These are phyloP conservation scores for Phascolomyces articulosus DNA, from an alignment of 371 early-diverging fungal genomes.

Conservation along the genomic window DNA sequence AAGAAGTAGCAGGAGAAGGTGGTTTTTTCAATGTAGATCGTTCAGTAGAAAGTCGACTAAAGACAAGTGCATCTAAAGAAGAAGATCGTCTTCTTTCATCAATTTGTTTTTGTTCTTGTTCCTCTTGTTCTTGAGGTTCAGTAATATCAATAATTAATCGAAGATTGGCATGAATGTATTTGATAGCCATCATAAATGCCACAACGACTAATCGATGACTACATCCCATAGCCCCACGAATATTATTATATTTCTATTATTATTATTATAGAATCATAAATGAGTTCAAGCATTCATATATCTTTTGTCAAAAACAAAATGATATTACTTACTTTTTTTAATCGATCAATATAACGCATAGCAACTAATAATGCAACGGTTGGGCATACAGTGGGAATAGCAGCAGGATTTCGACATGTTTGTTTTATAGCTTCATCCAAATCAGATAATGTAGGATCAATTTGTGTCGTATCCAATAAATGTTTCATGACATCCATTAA, in stretches of 20 bases:
- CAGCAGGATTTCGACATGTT: slow-evolving; percentile 29
- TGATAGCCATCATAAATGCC: slow-evolving; percentile 63
- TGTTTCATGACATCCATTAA: slow-evolving; percentile 33
- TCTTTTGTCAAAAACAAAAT: too few species aligned
- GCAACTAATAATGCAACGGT: slow-evolving; percentile 56
- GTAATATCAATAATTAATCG: slow-evolving; percentile 33
- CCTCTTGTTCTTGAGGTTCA: slow-evolving; percentile 17
- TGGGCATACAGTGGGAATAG: slow-evolving; percentile 47
- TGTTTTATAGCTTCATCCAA: slow-evolving; percentile 34
- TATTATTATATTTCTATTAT: slow-evolving; percentile 46
- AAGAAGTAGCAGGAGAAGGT: too few species aligned
- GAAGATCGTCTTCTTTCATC: background rate
- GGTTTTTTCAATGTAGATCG: slow-evolving; percentile 12
- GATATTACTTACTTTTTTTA: slow-evolving; percentile 58
- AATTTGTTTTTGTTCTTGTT: background rate
- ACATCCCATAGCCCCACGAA: slow-evolving; percentile 59
- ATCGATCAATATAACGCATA: slow-evolving; percentile 57
- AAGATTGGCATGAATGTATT: slow-evolving; percentile 52
- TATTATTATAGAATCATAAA: too few species aligned
- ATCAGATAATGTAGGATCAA: slow-evolving; percentile 22
- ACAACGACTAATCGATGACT: slow-evolving; percentile 57
- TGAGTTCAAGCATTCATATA: too few species aligned
- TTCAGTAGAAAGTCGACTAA: slow-evolving; percentile 14
- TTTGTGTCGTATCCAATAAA: slow-evolving; percentile 26
- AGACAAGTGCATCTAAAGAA: background rate